These are phyloP conservation scores for Colletotrichum tropicale DNA, from an alignment of 2,329 filamentous ascomycete species.

Conservation along the genomic window DNA sequence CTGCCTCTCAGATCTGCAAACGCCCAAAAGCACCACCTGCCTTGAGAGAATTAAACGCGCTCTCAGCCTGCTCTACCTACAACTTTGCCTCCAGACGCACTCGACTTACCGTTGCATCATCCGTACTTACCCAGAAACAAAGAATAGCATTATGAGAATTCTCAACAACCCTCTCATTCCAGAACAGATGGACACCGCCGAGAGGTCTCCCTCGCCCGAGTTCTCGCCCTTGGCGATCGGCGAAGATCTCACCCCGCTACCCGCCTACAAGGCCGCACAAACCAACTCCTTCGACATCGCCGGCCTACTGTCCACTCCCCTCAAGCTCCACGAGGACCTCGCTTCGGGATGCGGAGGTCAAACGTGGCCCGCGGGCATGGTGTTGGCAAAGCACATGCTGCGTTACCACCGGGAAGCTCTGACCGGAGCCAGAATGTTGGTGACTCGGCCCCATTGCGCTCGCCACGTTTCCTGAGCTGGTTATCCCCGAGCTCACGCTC, in stretches of 20 bases:
- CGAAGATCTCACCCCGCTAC: slow-evolving; percentile 63
- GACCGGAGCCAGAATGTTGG: slow-evolving; percentile 74
- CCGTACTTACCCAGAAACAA: neutral
- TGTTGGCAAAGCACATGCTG: slow-evolving; percentile 85
- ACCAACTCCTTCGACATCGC: slow-evolving; percentile 68
- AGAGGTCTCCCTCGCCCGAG: slow-evolving; percentile 48
- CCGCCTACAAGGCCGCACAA: slow-evolving; percentile 59
- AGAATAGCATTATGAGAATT: slow-evolving; percentile 15
- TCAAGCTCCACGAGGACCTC: slow-evolving; percentile 85
- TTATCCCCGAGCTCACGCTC: neutral
- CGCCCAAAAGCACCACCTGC: neutral
- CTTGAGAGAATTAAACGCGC: neutral
- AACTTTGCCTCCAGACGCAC: neutral
- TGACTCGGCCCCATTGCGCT: slow-evolving; percentile 26
- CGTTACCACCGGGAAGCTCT: slow-evolving; percentile 71
- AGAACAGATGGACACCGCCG: slow-evolving; percentile 4
- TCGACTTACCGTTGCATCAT: neutral
- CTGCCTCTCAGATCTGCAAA: neutral
- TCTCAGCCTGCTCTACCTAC: neutral
- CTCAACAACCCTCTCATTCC: slow-evolving; percentile 15
- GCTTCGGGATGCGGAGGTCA: slow-evolving; percentile 89
- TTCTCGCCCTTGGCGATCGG: slow-evolving; percentile 56
- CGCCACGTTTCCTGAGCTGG: neutral
- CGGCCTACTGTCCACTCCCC: slow-evolving; percentile 70
- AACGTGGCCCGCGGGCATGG: slow-evolving; percentile 92